phyloP scores from a whole-genome alignment of 2,329 filamentous ascomycete genomes.

The Leptosphaerulina australis region DNA sequence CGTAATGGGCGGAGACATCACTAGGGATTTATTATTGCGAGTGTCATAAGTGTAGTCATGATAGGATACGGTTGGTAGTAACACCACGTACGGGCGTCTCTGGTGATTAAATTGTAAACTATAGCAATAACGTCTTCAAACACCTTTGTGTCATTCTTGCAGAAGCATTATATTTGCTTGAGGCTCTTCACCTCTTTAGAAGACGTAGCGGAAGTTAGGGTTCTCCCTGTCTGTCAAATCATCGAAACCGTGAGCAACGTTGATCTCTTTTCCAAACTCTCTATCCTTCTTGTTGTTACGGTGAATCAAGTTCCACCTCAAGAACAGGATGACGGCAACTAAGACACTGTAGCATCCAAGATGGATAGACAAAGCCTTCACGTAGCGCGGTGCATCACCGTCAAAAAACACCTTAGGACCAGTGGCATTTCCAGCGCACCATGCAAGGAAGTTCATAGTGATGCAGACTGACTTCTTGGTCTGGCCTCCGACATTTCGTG shows the following conservation, averaged over 20 bases:
- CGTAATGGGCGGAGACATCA: not conserved
- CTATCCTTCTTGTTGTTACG: conserved; percentile 66
- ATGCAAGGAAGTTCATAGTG: conserved; percentile 72
- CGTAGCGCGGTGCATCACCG: conserved; percentile 68
- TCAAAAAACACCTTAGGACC: conserved; percentile 54
- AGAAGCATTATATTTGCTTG: too few species aligned
- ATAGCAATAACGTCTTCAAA: too few species aligned
- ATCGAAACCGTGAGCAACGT: conserved; percentile 60
- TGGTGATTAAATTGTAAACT: not conserved
- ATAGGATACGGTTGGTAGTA: too few species aligned
- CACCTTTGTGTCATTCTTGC: too few species aligned
- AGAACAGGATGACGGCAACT: conserved; percentile 61
- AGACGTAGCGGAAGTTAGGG: conserved; percentile 63
- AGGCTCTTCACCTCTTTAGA: too few species aligned
- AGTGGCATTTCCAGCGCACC: conserved; percentile 71
- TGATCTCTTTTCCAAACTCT: conserved; percentile 42
- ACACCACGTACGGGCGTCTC: not conserved
- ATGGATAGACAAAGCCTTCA: conserved; percentile 72
- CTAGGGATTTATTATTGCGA: too few species aligned
- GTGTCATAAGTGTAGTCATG: too few species aligned
- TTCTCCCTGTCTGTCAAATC: conserved; percentile 69
- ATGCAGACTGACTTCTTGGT: conserved; percentile 74
- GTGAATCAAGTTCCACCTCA: conserved; percentile 63
- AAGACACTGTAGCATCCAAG: conserved; percentile 70
- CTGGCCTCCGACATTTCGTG: conserved; percentile 72